Conservation (phyloP, 805 yeast genomes). For the Jamesozyma spencerorum region DNA sequence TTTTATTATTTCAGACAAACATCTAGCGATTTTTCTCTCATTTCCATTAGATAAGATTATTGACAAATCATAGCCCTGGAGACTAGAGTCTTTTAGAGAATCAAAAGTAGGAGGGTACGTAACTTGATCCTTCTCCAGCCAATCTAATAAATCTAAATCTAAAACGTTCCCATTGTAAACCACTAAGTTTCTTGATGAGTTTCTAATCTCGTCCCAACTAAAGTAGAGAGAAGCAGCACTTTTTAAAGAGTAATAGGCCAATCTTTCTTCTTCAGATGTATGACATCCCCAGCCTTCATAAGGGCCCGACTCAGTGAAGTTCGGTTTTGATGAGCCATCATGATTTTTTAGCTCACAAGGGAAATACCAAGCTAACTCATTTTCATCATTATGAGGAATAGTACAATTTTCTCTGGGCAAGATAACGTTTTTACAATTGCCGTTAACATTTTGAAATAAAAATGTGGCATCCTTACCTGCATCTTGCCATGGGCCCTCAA, state of each 20-base stretch:
- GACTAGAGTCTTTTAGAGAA: conserved; percentile 40
- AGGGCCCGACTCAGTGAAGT: conserved; percentile 44
- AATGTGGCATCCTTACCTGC: conserved; percentile 83
- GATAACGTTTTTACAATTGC: conserved; percentile 75
- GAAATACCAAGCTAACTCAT: conserved; percentile 86
- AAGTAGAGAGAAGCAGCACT: conserved; percentile 70
- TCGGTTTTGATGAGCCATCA: conserved; percentile 65
- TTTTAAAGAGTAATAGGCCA: conserved; percentile 50
- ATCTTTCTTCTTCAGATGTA: conserved; percentile 60
- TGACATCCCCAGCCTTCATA: conserved; percentile 92
- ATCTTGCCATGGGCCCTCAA: conserved; percentile 79
- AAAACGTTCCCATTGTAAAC: conserved; percentile 86
- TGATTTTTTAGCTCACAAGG: conserved; percentile 70
- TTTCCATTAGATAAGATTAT: conserved; percentile 54
- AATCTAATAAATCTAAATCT: conserved; percentile 65
- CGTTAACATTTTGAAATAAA: conserved; percentile 84
- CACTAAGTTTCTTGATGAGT: conserved; percentile 62
- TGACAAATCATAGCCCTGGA: conserved; percentile 77
- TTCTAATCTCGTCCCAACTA: conserved; percentile 79
- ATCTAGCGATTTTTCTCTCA: conserved; percentile 64
- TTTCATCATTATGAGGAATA: conserved; percentile 57
- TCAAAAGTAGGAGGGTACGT: conserved; percentile 67
- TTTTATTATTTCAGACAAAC: conserved; percentile 75
- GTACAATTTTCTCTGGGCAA: conserved; percentile 56
- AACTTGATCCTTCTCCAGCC: conserved; percentile 64